phyloP scores from a whole-genome alignment of 2,329 filamentous ascomycete genomes.

The Trichoderma lentiforme region DNA sequence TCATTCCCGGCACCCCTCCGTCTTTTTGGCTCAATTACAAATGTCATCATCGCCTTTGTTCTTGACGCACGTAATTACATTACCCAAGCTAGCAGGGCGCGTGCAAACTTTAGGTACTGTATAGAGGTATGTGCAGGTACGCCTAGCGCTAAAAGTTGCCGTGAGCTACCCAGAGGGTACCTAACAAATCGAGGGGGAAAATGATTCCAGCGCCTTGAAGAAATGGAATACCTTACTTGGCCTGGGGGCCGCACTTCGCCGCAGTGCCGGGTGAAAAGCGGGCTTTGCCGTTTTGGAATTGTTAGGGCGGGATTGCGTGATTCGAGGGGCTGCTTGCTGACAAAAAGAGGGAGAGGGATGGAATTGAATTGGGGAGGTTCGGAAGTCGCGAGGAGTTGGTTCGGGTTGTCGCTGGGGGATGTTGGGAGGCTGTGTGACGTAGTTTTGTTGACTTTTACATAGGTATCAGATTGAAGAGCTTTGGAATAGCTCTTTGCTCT shows the following conservation, averaged over 20 bases:
- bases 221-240: not conserved
- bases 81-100: not conserved
- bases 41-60: conserved; percentile 4
- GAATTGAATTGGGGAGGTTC: not conserved
- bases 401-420: not conserved
- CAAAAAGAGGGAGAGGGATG: not conserved
- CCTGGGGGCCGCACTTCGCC: not conserved
- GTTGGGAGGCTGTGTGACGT: not conserved
- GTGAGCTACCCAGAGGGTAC: not conserved
- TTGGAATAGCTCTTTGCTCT: not conserved
- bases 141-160: not conserved
- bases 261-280: not conserved
- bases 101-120: no score
- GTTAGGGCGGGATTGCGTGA: conserved; percentile 11
- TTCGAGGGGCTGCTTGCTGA: not conserved
- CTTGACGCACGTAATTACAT: not conserved
- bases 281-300: not conserved
- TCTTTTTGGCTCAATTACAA: conserved; percentile 3
- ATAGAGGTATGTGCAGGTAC: not conserved
- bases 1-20: not conserved
- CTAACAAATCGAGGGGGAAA: not conserved
- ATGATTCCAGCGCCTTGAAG: not conserved
- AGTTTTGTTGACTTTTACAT: not conserved
- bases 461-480: not conserved
- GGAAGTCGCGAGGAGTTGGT: not conserved